A percentile compares a stretch with the other conserved stretches of the same genome.
These are phyloP conservation scores for Tulasnella sp. DNA, from an alignment of 768 basidiomycete genomes.

Conservation along the genomic window DNA sequence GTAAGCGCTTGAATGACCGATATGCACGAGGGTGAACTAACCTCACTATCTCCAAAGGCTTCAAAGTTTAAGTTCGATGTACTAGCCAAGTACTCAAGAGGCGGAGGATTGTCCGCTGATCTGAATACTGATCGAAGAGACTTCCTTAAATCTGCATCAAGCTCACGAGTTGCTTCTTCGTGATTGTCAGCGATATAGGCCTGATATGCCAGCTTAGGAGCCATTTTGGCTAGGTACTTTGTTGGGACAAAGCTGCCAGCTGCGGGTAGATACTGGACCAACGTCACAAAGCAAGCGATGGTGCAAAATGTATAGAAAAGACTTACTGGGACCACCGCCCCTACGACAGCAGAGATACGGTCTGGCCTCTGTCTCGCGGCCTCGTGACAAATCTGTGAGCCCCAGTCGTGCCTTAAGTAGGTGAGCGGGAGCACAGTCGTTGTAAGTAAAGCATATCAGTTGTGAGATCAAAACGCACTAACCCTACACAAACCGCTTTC, in stretches of 20 bases:
- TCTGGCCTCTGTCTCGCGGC: conserved; percentile 56
- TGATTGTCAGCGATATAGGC: conserved; percentile 45
- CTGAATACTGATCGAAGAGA: conserved; percentile 45
- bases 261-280: conserved; percentile 46
- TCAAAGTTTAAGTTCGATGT: conserved; percentile 37
- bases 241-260: conserved; percentile 37
- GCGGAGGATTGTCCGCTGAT: conserved; percentile 42
- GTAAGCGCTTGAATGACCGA: background rate
- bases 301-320: background rate
- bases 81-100: conserved; percentile 40
- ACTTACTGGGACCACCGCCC: conserved; percentile 47
- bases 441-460: conserved; percentile 6
- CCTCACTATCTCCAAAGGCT: conserved; percentile 27
- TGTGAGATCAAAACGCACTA: conserved; percentile 14
- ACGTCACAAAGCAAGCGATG: background rate
- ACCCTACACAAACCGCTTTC: conserved; percentile 52
- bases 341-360: conserved; percentile 44
- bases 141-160: conserved; percentile 43
- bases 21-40: background rate
- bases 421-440: background rate
- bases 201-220: conserved; percentile 45
- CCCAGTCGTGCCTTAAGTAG: conserved; percentile 57
- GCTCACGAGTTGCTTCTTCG: conserved; percentile 36
- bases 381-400: conserved; percentile 47
- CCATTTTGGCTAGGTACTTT: conserved; percentile 27